Evolutionary conservation across 2,329 filamentous ascomycete species (phyloP).

Genomic region (Aspergillus pseudoterreus): DNA sequence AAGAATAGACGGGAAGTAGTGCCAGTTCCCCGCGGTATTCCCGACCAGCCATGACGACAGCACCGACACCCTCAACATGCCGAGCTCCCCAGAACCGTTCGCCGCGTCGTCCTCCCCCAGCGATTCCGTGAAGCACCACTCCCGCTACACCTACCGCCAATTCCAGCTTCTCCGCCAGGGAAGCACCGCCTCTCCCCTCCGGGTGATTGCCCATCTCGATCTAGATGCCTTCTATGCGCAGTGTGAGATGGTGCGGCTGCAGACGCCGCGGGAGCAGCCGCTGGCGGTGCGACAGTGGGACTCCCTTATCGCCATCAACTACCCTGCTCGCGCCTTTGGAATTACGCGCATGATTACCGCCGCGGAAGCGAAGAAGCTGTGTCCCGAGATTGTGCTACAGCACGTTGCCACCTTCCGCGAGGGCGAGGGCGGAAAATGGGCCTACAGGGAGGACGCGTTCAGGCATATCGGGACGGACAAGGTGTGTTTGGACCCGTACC

Average conservation of each 20-base stretch:
- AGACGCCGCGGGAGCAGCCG: conserved; percentile 68
- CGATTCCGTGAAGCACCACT: conserved; percentile 42
- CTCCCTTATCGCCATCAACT: conserved; percentile 93
- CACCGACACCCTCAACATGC: conserved; percentile 44
- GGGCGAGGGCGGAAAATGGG: conserved; percentile 80
- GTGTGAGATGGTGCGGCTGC: conserved; percentile 87
- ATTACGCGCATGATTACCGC: conserved; percentile 76
- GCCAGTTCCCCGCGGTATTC: too few relatives aligned
- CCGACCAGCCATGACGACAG: conserved; percentile 13
- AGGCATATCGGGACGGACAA: conserved; percentile 83
- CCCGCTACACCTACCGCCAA: conserved; percentile 81
- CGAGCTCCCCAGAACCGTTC: conserved; percentile 54
- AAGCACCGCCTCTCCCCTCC: conserved; percentile 69
- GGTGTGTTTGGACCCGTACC: conserved; percentile 89
- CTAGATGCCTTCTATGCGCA: conserved; percentile 97
- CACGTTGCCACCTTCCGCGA: conserved; percentile 95
- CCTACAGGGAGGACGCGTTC: conserved; percentile 77
- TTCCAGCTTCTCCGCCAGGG: conserved; percentile 71
- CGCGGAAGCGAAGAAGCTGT: conserved; percentile 78
- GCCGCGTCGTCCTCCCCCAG: conserved; percentile 45
- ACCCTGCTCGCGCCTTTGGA: conserved; percentile 77
- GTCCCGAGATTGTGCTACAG: conserved; percentile 77
- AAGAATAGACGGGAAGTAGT: too few relatives aligned
- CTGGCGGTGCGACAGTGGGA: conserved; percentile 96
- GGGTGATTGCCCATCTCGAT: conserved; percentile 87